Evolutionary conservation across 495 filamentous ascomycete species (phyloP).

Genomic region (Penicillium herquei): DNA sequence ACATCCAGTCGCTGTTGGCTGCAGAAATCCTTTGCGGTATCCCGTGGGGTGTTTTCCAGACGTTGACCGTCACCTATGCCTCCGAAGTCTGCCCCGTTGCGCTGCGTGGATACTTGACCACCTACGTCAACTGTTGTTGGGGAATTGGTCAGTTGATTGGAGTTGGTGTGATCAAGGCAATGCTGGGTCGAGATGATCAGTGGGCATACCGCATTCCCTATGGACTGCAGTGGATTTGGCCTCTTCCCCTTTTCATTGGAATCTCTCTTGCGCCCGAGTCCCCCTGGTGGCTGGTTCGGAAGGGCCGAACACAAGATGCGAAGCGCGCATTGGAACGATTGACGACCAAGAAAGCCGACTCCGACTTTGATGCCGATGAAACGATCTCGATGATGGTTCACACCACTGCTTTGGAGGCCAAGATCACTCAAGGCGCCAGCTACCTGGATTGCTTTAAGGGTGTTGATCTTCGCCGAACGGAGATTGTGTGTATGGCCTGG

Average conservation of each 20-base stretch:
- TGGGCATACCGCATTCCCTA: constrained; percentile 72
- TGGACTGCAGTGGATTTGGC: constrained; percentile 85
- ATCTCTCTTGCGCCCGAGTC: constrained; percentile 72
- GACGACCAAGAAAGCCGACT: constrained; percentile 54
- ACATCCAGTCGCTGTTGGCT: constrained; percentile 63
- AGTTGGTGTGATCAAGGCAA: constrained; percentile 67
- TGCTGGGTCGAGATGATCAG: constrained; percentile 55
- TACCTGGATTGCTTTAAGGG: constrained; percentile 77
- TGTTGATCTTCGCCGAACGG: constrained; percentile 69
- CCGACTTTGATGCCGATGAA: constrained; percentile 69
- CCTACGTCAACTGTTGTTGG: constrained; percentile 84
- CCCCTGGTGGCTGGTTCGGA: constrained; percentile 81
- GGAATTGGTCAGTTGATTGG: constrained; percentile 74
- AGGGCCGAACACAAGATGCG: constrained; percentile 64
- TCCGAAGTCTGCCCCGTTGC: constrained; percentile 75
- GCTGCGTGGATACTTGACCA: constrained; percentile 71
- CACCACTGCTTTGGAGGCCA: constrained; percentile 71
- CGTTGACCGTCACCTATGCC: constrained; percentile 74
- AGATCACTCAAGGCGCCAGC: constrained; percentile 65
- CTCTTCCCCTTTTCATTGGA: constrained; percentile 68
- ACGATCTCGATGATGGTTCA: constrained; percentile 84
- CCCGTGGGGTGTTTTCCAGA: constrained; percentile 83
- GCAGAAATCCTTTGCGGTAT: constrained; percentile 77
- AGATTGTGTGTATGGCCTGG: constrained; percentile 79
- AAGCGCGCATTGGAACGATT: constrained; percentile 66